Evolutionary conservation across 2,329 filamentous ascomycete species (phyloP), one percentile per base, ranked within the genome.

Genomic region (Sporothrix dimorphospora): DNA sequence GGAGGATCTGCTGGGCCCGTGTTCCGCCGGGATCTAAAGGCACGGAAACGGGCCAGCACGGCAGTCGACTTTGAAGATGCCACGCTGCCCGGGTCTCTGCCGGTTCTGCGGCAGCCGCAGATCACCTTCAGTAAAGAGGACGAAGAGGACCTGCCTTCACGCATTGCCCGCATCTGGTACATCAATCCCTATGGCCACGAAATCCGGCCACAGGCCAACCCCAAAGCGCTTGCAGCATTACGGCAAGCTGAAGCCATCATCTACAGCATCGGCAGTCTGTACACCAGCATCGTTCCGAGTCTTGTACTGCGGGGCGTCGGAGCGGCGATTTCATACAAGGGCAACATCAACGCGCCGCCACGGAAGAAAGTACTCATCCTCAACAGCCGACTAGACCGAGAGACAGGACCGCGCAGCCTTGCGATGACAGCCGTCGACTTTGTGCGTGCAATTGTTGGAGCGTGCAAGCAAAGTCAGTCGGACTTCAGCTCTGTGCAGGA

Each of bases 101-200:
- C 94, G 0, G 92, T 89, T 0, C 85, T 98, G 1, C 87, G 94
- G 7, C 90, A 92, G 72, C 93, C 92, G 68, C 93, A 97, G 74
- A 94, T 98, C 73, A 84, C 86, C 4, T 97, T 97, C 79, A 91
- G 88, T 78, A 98, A 98, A 82, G 81, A 84, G 78, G 85, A 88
- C 51, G 91, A 94, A 74, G 89, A 92, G 73, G 92, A 95, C 71
- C 85, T 98, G 1, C 88, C 93, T 0, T 87, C 91, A 0, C 87
- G 93, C 38, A 97, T 98, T 76, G 85, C 90, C 71, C 84, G 94
- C 2, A 86, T 98, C 42, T 98, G 94, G 94, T 98, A 98, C 83
- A 98, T 98, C 83, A 98, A 98, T 78, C 95, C 95, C 0, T 98
- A 98, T 80, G 95, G 95, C n/a, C 94, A 98, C 79, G 94, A 98